Evolutionary conservation across 208 protist species (phyloP), one percentile per base, ranked within the genome.

Genomic region (Trypanosoma melophagium): DNA sequence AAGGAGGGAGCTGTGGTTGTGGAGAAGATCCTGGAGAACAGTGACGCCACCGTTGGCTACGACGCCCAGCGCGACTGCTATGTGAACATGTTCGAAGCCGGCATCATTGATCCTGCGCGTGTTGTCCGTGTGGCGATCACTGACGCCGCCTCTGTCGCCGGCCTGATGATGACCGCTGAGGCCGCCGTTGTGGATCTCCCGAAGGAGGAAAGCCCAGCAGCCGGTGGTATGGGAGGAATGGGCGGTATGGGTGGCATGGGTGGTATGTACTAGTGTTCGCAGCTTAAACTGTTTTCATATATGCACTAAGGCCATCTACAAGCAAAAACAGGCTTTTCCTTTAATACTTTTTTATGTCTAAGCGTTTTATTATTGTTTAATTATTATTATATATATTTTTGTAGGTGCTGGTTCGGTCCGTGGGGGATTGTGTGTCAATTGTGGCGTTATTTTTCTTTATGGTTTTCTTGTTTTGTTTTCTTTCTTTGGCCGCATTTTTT

Each of bases 51-150:
- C 47, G 90, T 95, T 58, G 98, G 98, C 70, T 99, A 97, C 84
- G 93, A 99, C 75, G 97, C 97, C 1, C 84, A 95, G 66, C 98
- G 80, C 9, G 88, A 84, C 53, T 72, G 98, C 72, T 99, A 98
- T 77, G 87, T 90, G 60, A 94, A 99, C 80, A 99, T 99, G 98
- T 93, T 99, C 69, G 71, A 95, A 60, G 87, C 83, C 7, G 99
- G 99, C 67, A 99, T 99, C 76, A 98, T 99, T 75, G 99, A 99
- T 83, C 99, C 99, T 49, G 98, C 97, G 78, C 99, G 99, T 87
- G 99, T 99, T 19, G 98, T 99, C 45, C 90, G 97, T 61, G 98
- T 97, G 12, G 97, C 98, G 12, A 87, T 99, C 0, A 81, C 98
- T 24, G 98, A 99, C 70, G 97, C 98, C n/a, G 90, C 96, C 60